phyloP scores from a whole-genome alignment of 108 stramenopile species.

The Pseudonitzschia pungens region DNA sequence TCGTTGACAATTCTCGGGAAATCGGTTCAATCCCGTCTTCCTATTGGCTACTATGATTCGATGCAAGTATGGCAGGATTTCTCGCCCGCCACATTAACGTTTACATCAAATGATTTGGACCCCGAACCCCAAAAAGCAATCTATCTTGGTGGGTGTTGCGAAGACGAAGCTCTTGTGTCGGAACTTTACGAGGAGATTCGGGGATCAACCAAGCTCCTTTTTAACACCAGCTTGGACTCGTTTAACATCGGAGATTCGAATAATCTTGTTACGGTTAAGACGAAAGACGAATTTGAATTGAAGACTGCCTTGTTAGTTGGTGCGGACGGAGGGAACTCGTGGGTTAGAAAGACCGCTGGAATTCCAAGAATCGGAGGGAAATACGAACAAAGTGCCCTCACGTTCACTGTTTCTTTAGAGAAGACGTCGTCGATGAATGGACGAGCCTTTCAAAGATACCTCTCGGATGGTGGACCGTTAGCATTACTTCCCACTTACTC shows the following conservation, averaged over 20 bases:
- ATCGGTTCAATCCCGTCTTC: conserved; percentile 32
- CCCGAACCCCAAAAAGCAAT: conserved; percentile 15
- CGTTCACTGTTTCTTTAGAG: conserved; percentile 73
- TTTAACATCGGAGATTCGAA: conserved; percentile 4
- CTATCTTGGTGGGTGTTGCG: conserved; percentile 72
- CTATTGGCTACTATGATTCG: conserved; percentile 62
- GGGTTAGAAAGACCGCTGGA: conserved; percentile 51
- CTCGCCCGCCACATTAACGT: conserved; percentile 69
- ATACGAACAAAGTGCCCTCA: conserved; percentile 73
- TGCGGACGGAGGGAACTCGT: conserved; percentile 82
- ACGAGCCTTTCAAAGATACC: conserved; percentile 80
- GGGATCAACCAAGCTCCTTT: conserved; percentile 20
- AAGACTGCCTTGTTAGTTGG: conserved; percentile 59
- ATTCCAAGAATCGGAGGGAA: conserved; percentile 40
- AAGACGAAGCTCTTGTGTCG: conserved; percentile 63
- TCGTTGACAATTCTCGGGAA: conserved; percentile 60
- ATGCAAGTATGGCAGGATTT: conserved; percentile 91
- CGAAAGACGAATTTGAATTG: conserved; percentile 9
- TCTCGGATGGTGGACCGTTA: conserved; percentile 62
- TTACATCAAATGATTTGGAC: conserved; percentile 60
- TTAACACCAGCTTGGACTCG: conserved; percentile 33
- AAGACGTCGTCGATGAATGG: conserved; percentile 28
- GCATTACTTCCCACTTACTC: conserved; percentile 80
- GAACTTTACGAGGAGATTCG: conserved; percentile 62
- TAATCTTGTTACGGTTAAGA: conserved; percentile 24